Conservation (phyloP, 225 moss, liverwort and hornwort species). For the Polytrichum commune region DNA sequence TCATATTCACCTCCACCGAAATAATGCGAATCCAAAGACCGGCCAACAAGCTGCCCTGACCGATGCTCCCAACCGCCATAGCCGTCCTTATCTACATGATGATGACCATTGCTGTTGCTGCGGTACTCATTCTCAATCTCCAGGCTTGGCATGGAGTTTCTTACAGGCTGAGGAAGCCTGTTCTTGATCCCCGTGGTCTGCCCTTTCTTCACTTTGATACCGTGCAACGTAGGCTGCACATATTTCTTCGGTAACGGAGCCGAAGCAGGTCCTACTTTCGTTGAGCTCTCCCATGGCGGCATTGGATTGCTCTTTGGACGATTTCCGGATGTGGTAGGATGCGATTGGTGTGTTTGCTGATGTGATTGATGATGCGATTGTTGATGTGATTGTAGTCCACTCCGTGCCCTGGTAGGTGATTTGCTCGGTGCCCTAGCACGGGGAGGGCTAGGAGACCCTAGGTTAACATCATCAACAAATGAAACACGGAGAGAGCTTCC, state of each 20-base stretch:
- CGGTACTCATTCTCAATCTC: slow-evolving; percentile 25
- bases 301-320: slow-evolving; percentile 21
- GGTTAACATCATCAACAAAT: slow-evolving; percentile 41
- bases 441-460: slow-evolving; percentile 46
- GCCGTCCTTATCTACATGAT: too few species aligned
- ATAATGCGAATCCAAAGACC: slow-evolving; percentile 38
- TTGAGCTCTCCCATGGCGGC: slow-evolving; percentile 51
- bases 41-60: slow-evolving; percentile 2
- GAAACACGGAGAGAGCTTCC: slow-evolving; percentile 52
- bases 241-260: slow-evolving; percentile 47
- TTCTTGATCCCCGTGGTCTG: slow-evolving; percentile 35
- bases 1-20: slow-evolving; percentile 50
- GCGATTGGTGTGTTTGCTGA: too few species aligned
- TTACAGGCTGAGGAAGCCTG: slow-evolving; percentile 7
- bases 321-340: not conserved
- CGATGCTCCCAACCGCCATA: not conserved
- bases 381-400: slow-evolving; percentile 16
- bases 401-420: slow-evolving; percentile 27
- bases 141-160: slow-evolving; percentile 27
- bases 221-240: slow-evolving; percentile 50
- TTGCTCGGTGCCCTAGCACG: slow-evolving; percentile 19
- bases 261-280: slow-evolving; percentile 44
- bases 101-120: not conserved
- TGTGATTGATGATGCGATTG: too few species aligned
- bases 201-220: slow-evolving; percentile 62